Evolutionary conservation across 805 yeast species (phyloP).

Genomic region (Saccharomycopsis schoenii): DNA sequence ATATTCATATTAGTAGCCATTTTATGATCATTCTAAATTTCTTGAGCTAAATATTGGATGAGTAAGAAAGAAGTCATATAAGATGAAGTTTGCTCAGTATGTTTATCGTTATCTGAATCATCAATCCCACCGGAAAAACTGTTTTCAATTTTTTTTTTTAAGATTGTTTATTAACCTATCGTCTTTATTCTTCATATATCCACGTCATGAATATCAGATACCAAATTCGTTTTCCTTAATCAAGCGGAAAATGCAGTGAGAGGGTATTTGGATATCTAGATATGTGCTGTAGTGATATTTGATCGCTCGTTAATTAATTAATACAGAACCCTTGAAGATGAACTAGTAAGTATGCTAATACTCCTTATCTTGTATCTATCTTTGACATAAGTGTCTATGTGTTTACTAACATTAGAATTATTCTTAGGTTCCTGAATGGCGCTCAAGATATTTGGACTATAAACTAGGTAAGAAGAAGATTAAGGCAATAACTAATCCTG

Average conservation of each 20-base stretch:
- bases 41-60: background rate
- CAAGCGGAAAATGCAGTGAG: background rate
- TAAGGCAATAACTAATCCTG: slow-evolving; percentile 27
- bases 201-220: background rate
- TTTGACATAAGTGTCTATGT: background rate
- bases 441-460: slow-evolving; percentile 32
- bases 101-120: slow-evolving; percentile 1
- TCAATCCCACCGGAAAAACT: background rate
- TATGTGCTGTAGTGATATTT: background rate
- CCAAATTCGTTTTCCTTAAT: background rate
- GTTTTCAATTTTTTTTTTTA: background rate
- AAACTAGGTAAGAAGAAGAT: slow-evolving; percentile 44
- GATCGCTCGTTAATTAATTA: background rate
- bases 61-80: background rate
- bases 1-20: too few relatives aligned
- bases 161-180: background rate
- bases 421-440: slow-evolving; percentile 33
- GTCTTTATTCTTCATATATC: background rate
- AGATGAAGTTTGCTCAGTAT: slow-evolving; percentile 24
- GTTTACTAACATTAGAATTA: slow-evolving; percentile 6
- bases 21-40: background rate
- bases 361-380: background rate
- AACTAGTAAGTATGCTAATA: background rate
- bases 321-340: background rate
- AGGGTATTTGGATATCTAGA: background rate